Conservation (phyloP, 2,329 filamentous ascomycete species). For the Cordyceps tenuipes region DNA sequence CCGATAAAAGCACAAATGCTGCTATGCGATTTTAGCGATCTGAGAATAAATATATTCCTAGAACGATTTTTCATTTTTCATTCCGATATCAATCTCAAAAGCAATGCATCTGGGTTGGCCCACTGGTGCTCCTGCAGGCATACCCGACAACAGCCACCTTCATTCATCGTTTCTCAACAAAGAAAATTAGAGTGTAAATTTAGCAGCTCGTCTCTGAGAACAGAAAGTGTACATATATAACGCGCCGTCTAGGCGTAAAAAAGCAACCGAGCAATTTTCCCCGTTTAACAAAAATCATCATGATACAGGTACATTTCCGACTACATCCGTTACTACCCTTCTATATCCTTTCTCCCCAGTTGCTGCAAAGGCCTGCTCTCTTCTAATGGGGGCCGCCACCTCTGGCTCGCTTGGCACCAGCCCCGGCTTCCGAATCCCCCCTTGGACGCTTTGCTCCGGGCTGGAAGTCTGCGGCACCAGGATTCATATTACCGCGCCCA, state of each 20-base stretch:
- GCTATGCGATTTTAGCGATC: too few relatives aligned
- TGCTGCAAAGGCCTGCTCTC: not conserved
- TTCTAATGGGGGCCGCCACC: constrained; percentile 27
- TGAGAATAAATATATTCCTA: too few relatives aligned
- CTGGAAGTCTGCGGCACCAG: constrained; percentile 46
- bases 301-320: not conserved
- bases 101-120: too few relatives aligned
- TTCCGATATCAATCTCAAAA: too few relatives aligned
- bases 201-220: not conserved
- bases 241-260: constrained; percentile 1
- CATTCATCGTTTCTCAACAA: not conserved
- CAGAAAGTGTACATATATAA: not conserved
- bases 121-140: too few relatives aligned
- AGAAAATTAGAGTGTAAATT: constrained; percentile 2
- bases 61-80: too few relatives aligned
- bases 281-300: constrained; percentile 1
- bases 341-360: not conserved
- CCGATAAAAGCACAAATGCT: too few relatives aligned
- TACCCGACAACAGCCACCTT: too few relatives aligned
- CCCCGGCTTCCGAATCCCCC: constrained; percentile 40
- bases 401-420: constrained; percentile 34
- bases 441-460: constrained; percentile 49
- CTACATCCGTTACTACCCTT: constrained; percentile 1
- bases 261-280: not conserved
- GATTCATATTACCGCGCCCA: constrained; percentile 38